Percentiles rank a stretch among this genome's conserved stretches.
These are phyloP conservation scores for Alopecurus myosuroides DNA, from an alignment of 176 grass and related monocot species.

Conservation along the genomic window DNA sequence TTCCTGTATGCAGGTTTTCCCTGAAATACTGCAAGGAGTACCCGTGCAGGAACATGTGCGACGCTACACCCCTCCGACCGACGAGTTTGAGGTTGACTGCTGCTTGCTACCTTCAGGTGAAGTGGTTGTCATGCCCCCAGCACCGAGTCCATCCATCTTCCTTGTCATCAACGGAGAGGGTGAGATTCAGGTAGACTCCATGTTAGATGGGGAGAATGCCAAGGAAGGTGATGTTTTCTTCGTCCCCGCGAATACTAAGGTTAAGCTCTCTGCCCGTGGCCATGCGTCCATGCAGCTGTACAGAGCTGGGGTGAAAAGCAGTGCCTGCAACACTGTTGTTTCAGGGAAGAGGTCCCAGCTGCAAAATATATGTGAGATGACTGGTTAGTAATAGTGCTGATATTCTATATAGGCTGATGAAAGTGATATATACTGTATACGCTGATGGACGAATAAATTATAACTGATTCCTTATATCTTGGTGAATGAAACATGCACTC, in stretches of 20 bases:
- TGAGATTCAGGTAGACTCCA: constrained; percentile 29
- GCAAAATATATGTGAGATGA: constrained; percentile 14
- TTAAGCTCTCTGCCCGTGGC: constrained; percentile 41
- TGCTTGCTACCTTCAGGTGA: constrained; percentile 38
- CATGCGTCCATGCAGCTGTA: constrained; percentile 37
- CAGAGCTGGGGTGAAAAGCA: constrained; percentile 76
- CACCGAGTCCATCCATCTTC: constrained; percentile 80
- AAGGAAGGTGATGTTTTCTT: constrained; percentile 73
- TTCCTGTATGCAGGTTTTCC: constrained; percentile 44
- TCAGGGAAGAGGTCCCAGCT: constrained; percentile 1
- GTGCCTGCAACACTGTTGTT: not conserved
- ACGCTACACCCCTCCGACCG: constrained; percentile 82
- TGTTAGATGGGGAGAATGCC: constrained; percentile 28
- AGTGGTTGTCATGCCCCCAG: constrained; percentile 39
- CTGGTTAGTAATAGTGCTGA: constrained; percentile 9
- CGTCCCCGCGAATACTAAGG: constrained; percentile 48
- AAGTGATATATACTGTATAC: constrained; percentile 28
- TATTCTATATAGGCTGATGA: not conserved
- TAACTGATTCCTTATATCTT: constrained; percentile 4
- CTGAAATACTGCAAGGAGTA: constrained; percentile 59
- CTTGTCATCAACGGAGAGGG: constrained; percentile 54
- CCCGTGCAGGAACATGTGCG: constrained; percentile 42
- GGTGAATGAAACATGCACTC: not conserved
- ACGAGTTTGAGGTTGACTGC: constrained; percentile 82
- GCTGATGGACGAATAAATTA: constrained; percentile 27